Evolutionary conservation across 371 early-diverging fungal genomes (phyloP), one percentile per base, ranked within the genome.

Genomic region (Circinella minor): DNA sequence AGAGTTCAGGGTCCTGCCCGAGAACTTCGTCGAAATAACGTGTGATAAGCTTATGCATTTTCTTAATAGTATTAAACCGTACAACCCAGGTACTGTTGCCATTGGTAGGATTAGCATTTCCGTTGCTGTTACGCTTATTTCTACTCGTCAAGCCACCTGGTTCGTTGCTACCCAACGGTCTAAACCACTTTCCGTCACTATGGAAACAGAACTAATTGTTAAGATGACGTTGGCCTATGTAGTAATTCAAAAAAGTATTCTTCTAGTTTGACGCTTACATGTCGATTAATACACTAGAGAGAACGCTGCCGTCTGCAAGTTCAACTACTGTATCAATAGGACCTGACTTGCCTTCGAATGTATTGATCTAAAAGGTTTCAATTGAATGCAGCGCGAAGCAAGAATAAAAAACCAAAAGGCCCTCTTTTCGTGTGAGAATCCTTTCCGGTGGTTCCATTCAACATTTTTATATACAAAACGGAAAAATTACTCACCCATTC

Each of bases 161-260:
- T 27, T 57, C 57, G 27, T 57, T 78, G 14, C n/a, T 57, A 60
- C 74, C 69, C 36, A 88, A 84, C 51, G 83, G 79, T 67, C 93
- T 93, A 86, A 98, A 98, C 95, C 96, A 96, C 66, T 91, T 88
- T 27, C 90, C 80, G 77, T 98, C 96, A 64, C 96, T 94, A 77
- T 38, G 17, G 43, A 43, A 43, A 43, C 9, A 15, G 20, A 13
- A 15, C 15, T 13, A 54, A 6, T 6, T 13, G 6, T 8, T 54
- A 15, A 57, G 57, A 57, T 34, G 57, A 57, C 27, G 57, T n/a
- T 54, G 6, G 54, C 0, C 14, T 54, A 13, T 15, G 6, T 18
- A 61, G 55, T 37, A 67, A 57, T 57, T 54, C 54, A 18, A 34
- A 57, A 57, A 57, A 18, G 43, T 43, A 9, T 43, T 43, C 1